Evolutionary conservation across 129 eudicot species (phyloP).

Genomic region (Deinandra increscens): DNA sequence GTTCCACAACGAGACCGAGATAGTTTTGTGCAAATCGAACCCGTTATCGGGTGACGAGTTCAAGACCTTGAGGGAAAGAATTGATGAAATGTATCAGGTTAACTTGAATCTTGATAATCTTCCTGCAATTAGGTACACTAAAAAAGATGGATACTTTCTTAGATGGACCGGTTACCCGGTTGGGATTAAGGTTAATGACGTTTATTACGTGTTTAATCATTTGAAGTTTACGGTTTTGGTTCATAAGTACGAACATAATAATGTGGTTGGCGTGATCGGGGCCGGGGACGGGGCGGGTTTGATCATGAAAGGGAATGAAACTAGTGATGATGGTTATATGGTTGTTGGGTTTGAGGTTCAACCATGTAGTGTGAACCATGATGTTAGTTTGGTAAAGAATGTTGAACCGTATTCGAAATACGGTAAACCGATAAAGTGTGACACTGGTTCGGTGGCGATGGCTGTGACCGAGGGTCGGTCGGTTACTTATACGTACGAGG

Average conservation of each 20-base stretch:
- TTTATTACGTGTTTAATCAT: conserved; percentile 40
- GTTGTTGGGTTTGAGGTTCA: conserved; percentile 45
- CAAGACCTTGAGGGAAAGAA: conserved; percentile 35
- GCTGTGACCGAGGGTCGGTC: conserved; percentile 27
- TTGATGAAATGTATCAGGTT: conserved; percentile 45
- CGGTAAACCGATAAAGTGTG: conserved; percentile 15
- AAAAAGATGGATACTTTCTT: conserved; percentile 31
- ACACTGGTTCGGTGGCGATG: conserved; percentile 30
- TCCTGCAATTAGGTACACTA: conserved; percentile 38
- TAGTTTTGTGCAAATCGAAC: conserved; percentile 32
- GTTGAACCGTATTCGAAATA: conserved; percentile 21
- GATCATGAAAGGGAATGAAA: conserved; percentile 19
- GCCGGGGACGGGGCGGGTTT: conserved; percentile 34
- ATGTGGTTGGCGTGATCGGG: conserved; percentile 37
- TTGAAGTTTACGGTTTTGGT: conserved; percentile 36
- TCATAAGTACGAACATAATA: conserved; percentile 33
- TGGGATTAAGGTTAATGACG: conserved; percentile 34
- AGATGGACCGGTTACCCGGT: conserved; percentile 46
- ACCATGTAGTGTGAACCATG: conserved; percentile 36
- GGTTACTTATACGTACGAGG: conserved; percentile 33
- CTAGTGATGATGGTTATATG: conserved; percentile 30
- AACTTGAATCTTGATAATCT: conserved; percentile 44
- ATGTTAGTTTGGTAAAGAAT: conserved; percentile 19
- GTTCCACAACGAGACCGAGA: conserved; percentile 31
- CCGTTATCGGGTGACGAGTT: conserved; percentile 30